Evolutionary conservation across 768 basidiomycete genomes (phyloP).

Genomic region (Suillus brevipes): DNA sequence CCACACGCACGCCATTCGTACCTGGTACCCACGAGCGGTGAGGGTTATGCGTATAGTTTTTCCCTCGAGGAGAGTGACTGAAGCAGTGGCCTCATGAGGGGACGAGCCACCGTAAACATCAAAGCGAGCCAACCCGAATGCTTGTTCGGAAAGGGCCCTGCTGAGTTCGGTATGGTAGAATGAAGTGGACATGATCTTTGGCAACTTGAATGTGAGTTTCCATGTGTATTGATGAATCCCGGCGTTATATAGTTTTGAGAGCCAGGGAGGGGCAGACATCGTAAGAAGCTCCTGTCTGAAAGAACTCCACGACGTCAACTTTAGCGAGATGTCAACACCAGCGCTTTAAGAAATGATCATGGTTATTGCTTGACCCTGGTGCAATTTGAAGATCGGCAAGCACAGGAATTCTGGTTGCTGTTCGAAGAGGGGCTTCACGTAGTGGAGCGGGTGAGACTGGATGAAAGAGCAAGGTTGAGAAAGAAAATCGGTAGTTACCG

Average conservation of each 20-base stretch:
- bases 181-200: conserved; percentile 22
- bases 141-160: conserved; percentile 56
- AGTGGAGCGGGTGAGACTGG: background rate
- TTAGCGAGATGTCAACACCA: conserved; percentile 16
- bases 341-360: conserved; percentile 23
- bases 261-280: conserved; percentile 29
- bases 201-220: conserved; percentile 12
- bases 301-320: conserved; percentile 16
- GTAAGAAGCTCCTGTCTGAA: conserved; percentile 15
- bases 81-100: conserved; percentile 50
- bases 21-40: conserved; percentile 57
- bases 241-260: conserved; percentile 30
- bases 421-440: conserved; percentile 3
- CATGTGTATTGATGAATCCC: conserved; percentile 18
- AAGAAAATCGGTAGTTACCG: conserved; percentile 12
- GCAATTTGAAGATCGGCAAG: conserved; percentile 23
- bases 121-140: conserved; percentile 54
- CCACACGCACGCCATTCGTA: conserved; percentile 25
- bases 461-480: conserved; percentile 1
- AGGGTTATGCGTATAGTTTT: conserved; percentile 46
- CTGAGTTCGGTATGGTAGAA: conserved; percentile 50
- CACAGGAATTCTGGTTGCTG: conserved; percentile 1
- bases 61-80: conserved; percentile 59
- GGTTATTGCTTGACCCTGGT: conserved; percentile 31
- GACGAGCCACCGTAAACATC: conserved; percentile 38